Evolutionary conservation across 371 early-diverging fungal species (phyloP), one percentile per base, ranked within the genome.

Genomic region (Fennellomyces sp.): DNA sequence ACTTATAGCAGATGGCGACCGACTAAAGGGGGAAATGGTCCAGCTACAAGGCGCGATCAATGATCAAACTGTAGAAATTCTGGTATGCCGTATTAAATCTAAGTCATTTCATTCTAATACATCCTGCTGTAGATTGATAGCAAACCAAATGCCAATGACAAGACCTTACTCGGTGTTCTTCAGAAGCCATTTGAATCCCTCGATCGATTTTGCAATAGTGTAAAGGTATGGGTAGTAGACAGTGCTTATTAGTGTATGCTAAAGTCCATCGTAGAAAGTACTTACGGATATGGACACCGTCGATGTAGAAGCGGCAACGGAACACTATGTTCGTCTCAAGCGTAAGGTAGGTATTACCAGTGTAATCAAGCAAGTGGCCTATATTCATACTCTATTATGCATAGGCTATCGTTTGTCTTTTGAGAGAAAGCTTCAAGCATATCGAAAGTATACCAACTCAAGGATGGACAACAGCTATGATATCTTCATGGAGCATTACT

Each of bases 351-450:
- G 31, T 27, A 10, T 7, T n/a, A 10, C n/a, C n/a, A 0, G 10
- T 41, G 41, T n/a, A n/a, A 19, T 15, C n/a, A 19, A 10, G 17
- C 0, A 39, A 2, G 41, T 19, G 0, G 41, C 21, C 5, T 1
- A 41, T 1, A 7, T 19, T 10, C n/a, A n/a, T 0, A 19, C 31
- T 10, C 17, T 31, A 8, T 19, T 31, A 1, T 31, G 17, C 7
- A 12, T 38, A 54, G 55, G 12, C 27, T 2, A 25, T 54, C n/a
- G 12, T 38, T 7, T 54, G 55, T 35, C 15, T 54, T 27, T 15
- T 54, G 39, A 21, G 28, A 38, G 55, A 54, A 13, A 38, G 55
- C 17, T 26, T 54, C n/a, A 54, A 54, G 5, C 55, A 54, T 54
- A 35, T 39, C 4, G 38, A 54, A n/a, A 26, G 55, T 15, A 10